Evolutionary conservation across 2,329 filamentous ascomycete species (phyloP).

Genomic region (Incumbomyces lentus): DNA sequence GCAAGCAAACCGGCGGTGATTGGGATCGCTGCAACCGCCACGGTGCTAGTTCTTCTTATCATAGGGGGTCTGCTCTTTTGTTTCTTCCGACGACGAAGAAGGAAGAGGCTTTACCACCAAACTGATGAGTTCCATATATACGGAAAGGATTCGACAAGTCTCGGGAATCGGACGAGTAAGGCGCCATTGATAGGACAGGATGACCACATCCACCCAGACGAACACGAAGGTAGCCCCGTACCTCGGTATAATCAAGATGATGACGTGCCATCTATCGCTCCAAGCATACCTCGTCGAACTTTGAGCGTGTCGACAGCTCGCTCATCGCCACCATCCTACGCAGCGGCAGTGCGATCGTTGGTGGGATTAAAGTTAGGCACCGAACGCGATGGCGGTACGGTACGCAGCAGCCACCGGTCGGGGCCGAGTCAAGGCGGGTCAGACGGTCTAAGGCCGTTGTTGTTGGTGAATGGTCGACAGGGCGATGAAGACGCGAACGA

Average conservation of each 20-base stretch:
- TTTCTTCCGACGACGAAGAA: neutral
- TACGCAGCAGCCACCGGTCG: neutral
- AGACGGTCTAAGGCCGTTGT: constrained; percentile 5
- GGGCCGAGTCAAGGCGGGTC: constrained; percentile 1
- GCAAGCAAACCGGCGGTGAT: neutral
- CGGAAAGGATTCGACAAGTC: neutral
- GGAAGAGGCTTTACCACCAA: neutral
- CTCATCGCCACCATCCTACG: constrained; percentile 1
- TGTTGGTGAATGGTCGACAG: neutral
- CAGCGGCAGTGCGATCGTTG: neutral
- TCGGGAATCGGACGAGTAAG: neutral
- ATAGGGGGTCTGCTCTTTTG: neutral
- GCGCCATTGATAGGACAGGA: constrained; percentile 1
- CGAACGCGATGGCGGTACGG: neutral
- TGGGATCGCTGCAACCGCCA: constrained; percentile 1
- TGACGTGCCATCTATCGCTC: neutral
- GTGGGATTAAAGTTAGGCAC: neutral
- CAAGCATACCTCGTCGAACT: neutral
- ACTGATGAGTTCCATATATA: neutral
- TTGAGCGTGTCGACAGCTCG: neutral
- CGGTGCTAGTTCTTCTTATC: neutral
- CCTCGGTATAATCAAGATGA: neutral
- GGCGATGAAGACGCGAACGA: neutral
- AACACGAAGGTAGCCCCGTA: neutral
- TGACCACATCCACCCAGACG: neutral